A percentile compares a stretch with the other conserved stretches of the same genome.
phyloP scores from a whole-genome alignment of 108 stramenopile genomes.

The Skeletonema tropicum region DNA sequence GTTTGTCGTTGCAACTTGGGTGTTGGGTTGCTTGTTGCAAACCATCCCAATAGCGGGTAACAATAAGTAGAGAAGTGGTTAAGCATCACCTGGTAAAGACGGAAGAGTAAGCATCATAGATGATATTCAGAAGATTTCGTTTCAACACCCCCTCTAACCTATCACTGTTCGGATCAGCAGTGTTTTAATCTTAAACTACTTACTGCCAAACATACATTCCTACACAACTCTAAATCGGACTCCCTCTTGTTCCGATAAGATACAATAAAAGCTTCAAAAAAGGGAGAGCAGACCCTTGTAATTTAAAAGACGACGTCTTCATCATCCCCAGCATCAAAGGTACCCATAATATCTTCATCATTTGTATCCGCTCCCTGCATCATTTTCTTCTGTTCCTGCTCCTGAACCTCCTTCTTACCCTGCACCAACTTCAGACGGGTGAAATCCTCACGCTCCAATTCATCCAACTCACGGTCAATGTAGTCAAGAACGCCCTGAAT shows the following conservation, averaged over 20 bases:
- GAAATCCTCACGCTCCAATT: conserved; percentile 99
- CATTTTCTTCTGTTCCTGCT: conserved; percentile 38
- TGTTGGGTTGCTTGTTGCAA: conserved; percentile 19
- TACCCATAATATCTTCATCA: conserved; percentile 78
- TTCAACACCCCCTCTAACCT: background rate
- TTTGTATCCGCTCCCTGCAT: conserved; percentile 44
- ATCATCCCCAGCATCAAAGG: conserved; percentile 80
- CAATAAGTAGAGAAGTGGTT: background rate
- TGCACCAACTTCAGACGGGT: conserved; percentile 97
- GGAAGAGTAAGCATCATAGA: background rate
- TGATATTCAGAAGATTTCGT: background rate
- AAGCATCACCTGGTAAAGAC: background rate
- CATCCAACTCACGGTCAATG: conserved; percentile 96
- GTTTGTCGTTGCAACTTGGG: conserved; percentile 27
- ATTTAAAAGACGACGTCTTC: conserved; percentile 89
- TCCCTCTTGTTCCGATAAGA: background rate
- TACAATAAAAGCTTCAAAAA: conserved; percentile 3
- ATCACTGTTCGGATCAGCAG: background rate
- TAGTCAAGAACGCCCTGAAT: conserved; percentile 92
- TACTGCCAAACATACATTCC: conserved; percentile 3
- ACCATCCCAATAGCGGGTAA: background rate
- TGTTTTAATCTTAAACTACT: conserved; percentile 10
- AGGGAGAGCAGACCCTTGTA: background rate
- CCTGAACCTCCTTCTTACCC: conserved; percentile 75
- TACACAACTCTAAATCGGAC: background rate